Percentiles rank a stretch among this genome's conserved stretches.
Conservation (phyloP, 1,284 basidiomycete genomes). For the Rhodotorula sp. region DNA sequence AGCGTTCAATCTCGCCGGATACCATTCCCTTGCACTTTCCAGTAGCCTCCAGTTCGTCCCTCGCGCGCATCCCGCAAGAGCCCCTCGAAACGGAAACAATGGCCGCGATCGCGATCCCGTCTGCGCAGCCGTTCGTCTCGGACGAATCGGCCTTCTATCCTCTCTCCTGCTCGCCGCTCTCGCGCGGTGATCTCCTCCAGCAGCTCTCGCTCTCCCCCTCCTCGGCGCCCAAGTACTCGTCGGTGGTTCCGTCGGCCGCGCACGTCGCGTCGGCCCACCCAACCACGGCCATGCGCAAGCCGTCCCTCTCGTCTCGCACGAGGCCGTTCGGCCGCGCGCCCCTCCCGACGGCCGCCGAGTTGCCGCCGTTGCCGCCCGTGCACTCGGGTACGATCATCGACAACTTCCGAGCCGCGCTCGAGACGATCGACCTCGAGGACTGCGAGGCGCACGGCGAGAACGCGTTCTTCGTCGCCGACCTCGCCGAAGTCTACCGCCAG, state of each 20-base stretch:
- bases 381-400: constrained; percentile 38
- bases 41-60: neutral
- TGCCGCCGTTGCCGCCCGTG: constrained; percentile 25
- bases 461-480: constrained; percentile 94
- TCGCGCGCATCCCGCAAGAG: neutral
- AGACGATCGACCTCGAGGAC: constrained; percentile 48
- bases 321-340: constrained; percentile 6
- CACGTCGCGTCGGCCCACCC: constrained; percentile 3
- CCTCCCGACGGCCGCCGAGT: constrained; percentile 3
- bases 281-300: constrained; percentile 1
- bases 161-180: constrained; percentile 33
- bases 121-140: constrained; percentile 19
- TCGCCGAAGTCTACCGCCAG: constrained; percentile 82
- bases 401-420: constrained; percentile 39
- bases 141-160: constrained; percentile 19
- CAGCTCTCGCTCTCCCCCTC: constrained; percentile 31
- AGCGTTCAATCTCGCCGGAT: neutral
- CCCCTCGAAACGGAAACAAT: constrained; percentile 6
- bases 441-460: constrained; percentile 71
- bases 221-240: constrained; percentile 21
- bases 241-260: constrained; percentile 5
- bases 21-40: neutral
- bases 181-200: constrained; percentile 28
- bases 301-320: constrained; percentile 10
- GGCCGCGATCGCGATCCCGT: constrained; percentile 40